Conservation (phyloP, 805 yeast genomes). For the Lachancea nothofagi region DNA sequence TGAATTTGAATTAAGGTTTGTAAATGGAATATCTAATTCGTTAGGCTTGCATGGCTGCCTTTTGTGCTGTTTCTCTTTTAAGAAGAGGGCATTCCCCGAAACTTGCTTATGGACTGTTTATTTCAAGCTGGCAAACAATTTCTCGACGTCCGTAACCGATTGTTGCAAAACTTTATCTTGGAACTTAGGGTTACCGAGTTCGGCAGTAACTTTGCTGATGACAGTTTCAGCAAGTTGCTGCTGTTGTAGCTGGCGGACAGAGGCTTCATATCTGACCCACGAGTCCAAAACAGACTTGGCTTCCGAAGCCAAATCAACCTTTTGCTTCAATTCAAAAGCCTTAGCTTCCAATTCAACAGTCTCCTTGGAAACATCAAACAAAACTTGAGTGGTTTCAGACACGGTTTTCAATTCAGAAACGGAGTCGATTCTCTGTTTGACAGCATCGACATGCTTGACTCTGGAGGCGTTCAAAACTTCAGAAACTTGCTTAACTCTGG, state of each 20-base stretch:
- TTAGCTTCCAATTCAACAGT: slow-evolving; percentile 94
- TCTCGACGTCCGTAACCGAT: slow-evolving; percentile 89
- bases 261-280: slow-evolving; percentile 97
- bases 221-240: slow-evolving; percentile 82
- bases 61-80: neutral
- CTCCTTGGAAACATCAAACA: slow-evolving; percentile 92
- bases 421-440: slow-evolving; percentile 82
- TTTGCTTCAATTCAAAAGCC: slow-evolving; percentile 88
- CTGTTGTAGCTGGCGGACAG: slow-evolving; percentile 94
- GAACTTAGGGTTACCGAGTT: slow-evolving; percentile 80
- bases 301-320: slow-evolving; percentile 78
- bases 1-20: neutral
- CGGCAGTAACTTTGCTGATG: slow-evolving; percentile 81
- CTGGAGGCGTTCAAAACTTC: slow-evolving; percentile 83
- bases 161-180: slow-evolving; percentile 89
- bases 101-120: slow-evolving; percentile 10
- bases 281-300: slow-evolving; percentile 95
- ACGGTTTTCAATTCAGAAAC: slow-evolving; percentile 89
- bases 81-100: neutral
- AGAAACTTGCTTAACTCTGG: slow-evolving; percentile 74
- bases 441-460: slow-evolving; percentile 85
- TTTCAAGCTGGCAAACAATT: slow-evolving; percentile 51
- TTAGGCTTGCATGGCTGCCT: slow-evolving; percentile 3
- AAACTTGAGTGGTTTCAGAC: slow-evolving; percentile 81
- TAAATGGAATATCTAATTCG: slow-evolving; percentile 23